These are phyloP conservation scores for Zizania latifolia DNA, from an alignment of 176 grass and related monocot species.

Conservation along the genomic window DNA sequence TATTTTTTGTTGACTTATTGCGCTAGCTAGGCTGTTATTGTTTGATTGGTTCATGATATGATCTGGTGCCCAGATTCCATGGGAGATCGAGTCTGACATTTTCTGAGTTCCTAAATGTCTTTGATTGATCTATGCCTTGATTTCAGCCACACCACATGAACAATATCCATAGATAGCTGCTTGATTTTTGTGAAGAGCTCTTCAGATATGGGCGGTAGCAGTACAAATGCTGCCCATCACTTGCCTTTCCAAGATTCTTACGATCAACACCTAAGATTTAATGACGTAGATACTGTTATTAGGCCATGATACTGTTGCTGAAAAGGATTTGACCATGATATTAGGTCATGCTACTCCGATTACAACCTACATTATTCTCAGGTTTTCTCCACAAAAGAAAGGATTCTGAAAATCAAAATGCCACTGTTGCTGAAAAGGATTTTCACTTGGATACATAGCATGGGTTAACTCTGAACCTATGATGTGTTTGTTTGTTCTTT, in stretches of 20 bases:
- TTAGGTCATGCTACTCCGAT: slow-evolving; percentile 17
- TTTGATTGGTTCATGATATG: slow-evolving; percentile 29
- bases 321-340: too few relatives aligned
- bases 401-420: slow-evolving; percentile 34
- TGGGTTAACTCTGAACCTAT: neutral
- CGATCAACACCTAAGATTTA: slow-evolving; percentile 37
- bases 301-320: slow-evolving; percentile 32
- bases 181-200: neutral
- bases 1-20: slow-evolving; percentile 35
- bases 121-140: slow-evolving; percentile 4
- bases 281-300: slow-evolving; percentile 27
- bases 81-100: neutral
- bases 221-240: slow-evolving; percentile 31
- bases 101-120: neutral
- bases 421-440: slow-evolving; percentile 36
- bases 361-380: slow-evolving; percentile 13
- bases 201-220: slow-evolving; percentile 23
- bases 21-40: slow-evolving; percentile 9
- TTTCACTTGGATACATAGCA: slow-evolving; percentile 16
- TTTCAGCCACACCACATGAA: slow-evolving; percentile 4
- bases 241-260: slow-evolving; percentile 30
- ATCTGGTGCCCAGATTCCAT: slow-evolving; percentile 12
- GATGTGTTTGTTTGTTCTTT: neutral
- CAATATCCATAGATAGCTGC: slow-evolving; percentile 19
- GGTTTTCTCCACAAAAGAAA: slow-evolving; percentile 15